Conservation (phyloP, 768 basidiomycete genomes). For the Trametes villosa region DNA sequence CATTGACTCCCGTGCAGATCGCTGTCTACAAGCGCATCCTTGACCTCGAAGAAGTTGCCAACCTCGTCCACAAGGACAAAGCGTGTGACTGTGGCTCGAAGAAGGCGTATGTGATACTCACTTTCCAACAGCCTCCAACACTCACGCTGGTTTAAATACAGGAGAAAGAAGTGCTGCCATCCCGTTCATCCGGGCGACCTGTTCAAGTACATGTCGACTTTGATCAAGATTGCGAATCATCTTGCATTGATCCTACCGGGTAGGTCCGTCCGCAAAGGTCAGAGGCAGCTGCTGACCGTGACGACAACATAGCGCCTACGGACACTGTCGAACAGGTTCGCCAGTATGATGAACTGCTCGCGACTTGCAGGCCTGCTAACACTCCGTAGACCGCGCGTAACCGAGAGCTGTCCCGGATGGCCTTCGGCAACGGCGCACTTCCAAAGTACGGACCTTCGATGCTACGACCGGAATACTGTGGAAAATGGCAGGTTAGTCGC, state of each 20-base stretch:
- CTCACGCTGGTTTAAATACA: conserved; percentile 39
- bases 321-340: conserved; percentile 72
- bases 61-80: conserved; percentile 72
- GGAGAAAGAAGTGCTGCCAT: conserved; percentile 64
- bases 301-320: conserved; percentile 52
- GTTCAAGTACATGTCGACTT: conserved; percentile 78
- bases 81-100: conserved; percentile 71
- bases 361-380: neutral
- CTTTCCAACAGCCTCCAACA: neutral
- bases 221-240: conserved; percentile 90
- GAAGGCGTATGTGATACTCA: conserved; percentile 45
- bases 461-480: conserved; percentile 69
- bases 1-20: conserved; percentile 72
- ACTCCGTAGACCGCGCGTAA: conserved; percentile 52
- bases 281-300: neutral
- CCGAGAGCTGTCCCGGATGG: conserved; percentile 62
- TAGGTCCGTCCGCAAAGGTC: conserved; percentile 32
- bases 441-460: conserved; percentile 68
- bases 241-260: conserved; percentile 85
- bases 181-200: conserved; percentile 52
- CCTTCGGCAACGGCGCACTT: conserved; percentile 59
- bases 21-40: conserved; percentile 75
- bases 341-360: neutral
- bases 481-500: conserved; percentile 69
- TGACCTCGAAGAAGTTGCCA: conserved; percentile 64